Base-by-base conservation (phyloP, 192 early-diverging fungal genomes). In the Umbelopsis isabellina region DNA sequence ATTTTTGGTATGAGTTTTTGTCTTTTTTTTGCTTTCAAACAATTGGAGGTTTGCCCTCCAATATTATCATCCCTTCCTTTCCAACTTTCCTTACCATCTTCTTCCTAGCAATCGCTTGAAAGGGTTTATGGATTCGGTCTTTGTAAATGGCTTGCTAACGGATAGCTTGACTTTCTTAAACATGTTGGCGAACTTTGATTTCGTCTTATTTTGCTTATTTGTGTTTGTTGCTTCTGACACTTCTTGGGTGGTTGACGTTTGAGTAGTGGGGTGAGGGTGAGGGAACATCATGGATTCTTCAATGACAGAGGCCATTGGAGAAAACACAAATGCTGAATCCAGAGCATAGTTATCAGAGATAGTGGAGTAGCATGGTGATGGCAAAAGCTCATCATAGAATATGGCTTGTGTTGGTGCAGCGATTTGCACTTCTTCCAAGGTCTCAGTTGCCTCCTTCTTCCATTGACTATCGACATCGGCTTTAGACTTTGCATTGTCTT, bases 261-360 rank as follows among this genome's bases (percentile, higher is more conserved):
- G 18, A 37, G 55, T 25, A n/a, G 2, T 55, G 25, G 23, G 22
- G 16, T 27, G 18, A 16, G 25, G 13, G 4, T 27, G 7, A 13
- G 55, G 55, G 55, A 35, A 61, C 55, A 61, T 61, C 55, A 61
- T 61, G 30, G 55, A 61, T 61, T 61, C 55, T 25, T 61, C 55
- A 35, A 61, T 61, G 55, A 61, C 55, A 12, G 55, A 61, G 18
- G 55, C 55, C 55, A 61, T 61, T 25, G 55, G 55, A 35, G 55
- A 61, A 30, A 61, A 61, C 18, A 61, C 55, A 25, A 61, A 61
- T 27, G 55, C 27, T 33, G 55, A 61, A 35, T 61, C 55, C 6
- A 61, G 12, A 30, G 33, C 33, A n/a, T 25, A 30, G 27, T 61
- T 61, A 16, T 61, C 55, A 16, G 55, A 61, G 55, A 61, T 61